phyloP scores from a whole-genome alignment of 176 grass and related monocot genomes.

The Oryza longistaminata region DNA sequence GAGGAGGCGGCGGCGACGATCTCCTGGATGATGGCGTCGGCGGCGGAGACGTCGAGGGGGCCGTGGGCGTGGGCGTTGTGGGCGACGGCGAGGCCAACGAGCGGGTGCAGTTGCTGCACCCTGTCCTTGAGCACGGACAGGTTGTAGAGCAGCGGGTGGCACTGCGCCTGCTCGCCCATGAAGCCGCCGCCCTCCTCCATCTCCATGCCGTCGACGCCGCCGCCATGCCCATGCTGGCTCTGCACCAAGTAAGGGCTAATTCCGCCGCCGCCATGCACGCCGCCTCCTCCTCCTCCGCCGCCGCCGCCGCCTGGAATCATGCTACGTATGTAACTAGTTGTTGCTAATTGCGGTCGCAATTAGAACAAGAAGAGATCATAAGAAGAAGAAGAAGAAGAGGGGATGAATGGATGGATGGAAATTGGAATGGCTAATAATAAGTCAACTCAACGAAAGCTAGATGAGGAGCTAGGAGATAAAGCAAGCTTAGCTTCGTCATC shows the following conservation, averaged over 20 bases:
- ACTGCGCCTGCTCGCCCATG: constrained; percentile 16
- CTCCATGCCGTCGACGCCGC: constrained; percentile 38
- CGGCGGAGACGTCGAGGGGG: constrained; percentile 37
- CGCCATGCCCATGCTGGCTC: constrained; percentile 35
- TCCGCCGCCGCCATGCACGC: neutral
- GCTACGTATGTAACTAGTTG: neutral
- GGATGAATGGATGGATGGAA: constrained; percentile 7
- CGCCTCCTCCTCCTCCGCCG: neutral
- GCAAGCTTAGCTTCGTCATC: no score
- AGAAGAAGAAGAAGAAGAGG: no score
- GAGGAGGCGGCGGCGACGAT: constrained; percentile 65
- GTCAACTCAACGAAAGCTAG: neutral
- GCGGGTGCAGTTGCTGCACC: constrained; percentile 77
- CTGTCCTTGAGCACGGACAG: constrained; percentile 66
- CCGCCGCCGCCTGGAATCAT: constrained; percentile 32
- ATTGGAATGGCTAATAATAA: no score
- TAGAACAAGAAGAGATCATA: no score
- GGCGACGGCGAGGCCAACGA: constrained; percentile 48
- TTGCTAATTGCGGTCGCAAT: neutral
- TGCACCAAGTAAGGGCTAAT: constrained; percentile 50
- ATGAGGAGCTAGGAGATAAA: neutral
- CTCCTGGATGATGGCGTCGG: constrained; percentile 65
- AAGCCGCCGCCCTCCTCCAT: constrained; percentile 1
- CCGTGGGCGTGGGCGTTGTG: constrained; percentile 25
- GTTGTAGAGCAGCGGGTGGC: constrained; percentile 59